Conservation (phyloP, 306 rosid genomes). For the Prunus davidiana region DNA sequence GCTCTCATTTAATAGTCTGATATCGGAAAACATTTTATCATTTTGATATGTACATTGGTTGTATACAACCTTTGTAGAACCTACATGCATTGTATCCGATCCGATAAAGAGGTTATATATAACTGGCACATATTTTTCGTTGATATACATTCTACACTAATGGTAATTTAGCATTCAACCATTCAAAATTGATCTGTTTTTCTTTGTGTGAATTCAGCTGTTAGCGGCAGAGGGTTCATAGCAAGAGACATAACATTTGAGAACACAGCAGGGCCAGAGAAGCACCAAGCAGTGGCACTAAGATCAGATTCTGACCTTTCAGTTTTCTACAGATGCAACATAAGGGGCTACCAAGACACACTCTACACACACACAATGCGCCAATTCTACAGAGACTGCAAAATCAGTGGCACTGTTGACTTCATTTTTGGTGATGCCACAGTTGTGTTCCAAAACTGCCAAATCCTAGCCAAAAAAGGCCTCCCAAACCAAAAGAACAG, state of each 20-base stretch:
- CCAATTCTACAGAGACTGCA: slow-evolving; percentile 81
- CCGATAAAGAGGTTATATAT: not conserved
- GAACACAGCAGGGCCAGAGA: slow-evolving; percentile 80
- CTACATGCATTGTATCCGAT: not conserved
- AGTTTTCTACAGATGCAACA: slow-evolving; percentile 58
- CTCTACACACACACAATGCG: slow-evolving; percentile 91
- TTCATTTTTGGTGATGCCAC: slow-evolving; percentile 83
- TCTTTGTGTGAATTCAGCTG: slow-evolving; percentile 40
- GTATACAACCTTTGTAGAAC: not conserved
- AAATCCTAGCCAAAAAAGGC: slow-evolving; percentile 50
- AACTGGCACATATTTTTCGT: not conserved
- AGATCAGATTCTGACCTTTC: slow-evolving; percentile 84
- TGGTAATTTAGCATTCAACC: no score
- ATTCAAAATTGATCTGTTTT: not conserved
- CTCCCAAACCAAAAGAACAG: slow-evolving; percentile 74
- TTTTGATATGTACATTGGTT: not conserved
- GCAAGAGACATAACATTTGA: slow-evolving; percentile 69
- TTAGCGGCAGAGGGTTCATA: slow-evolving; percentile 82
- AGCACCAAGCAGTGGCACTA: slow-evolving; percentile 90
- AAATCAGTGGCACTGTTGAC: slow-evolving; percentile 72
- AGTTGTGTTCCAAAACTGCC: slow-evolving; percentile 66
- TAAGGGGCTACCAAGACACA: slow-evolving; percentile 74
- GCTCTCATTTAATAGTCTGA: not conserved
- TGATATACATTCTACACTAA: not conserved
- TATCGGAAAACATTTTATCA: not conserved